A percentile compares a stretch with the other conserved stretches of the same genome.
Conservation (phyloP, 2,329 filamentous ascomycete species). For the Microsporum canis region DNA sequence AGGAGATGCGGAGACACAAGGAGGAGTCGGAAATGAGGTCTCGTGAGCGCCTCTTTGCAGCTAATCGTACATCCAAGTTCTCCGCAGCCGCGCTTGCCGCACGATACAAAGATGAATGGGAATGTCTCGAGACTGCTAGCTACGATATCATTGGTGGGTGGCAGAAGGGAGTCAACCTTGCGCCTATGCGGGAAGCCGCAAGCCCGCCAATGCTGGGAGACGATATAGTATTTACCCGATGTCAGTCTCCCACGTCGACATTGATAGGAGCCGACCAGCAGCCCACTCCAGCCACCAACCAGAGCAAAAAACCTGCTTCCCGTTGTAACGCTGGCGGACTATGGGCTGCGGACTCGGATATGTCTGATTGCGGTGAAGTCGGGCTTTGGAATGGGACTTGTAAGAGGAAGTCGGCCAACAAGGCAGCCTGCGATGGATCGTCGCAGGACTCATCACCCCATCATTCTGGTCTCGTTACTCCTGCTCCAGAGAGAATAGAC, state of each 20-base stretch:
- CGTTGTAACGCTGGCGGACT: slow-evolving; percentile 51
- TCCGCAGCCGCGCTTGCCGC: slow-evolving; percentile 23
- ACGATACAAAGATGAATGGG: slow-evolving; percentile 11
- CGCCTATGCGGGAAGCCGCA: slow-evolving; percentile 47
- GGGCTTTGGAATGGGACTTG: slow-evolving; percentile 42
- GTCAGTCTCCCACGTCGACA: slow-evolving; percentile 70
- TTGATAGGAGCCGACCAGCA: slow-evolving; percentile 68
- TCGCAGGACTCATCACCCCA: neutral
- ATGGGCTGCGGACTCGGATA: slow-evolving; percentile 62
- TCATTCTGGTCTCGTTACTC: neutral
- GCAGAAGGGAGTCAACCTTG: slow-evolving; percentile 26
- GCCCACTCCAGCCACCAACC: slow-evolving; percentile 37
- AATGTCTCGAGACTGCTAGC: slow-evolving; percentile 6
- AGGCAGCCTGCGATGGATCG: neutral
- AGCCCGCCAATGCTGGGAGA: slow-evolving; percentile 78
- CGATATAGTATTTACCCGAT: slow-evolving; percentile 70
- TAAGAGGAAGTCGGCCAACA: neutral
- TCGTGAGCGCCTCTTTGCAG: slow-evolving; percentile 17
- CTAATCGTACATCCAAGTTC: slow-evolving; percentile 18
- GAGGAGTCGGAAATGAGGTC: slow-evolving; percentile 47
- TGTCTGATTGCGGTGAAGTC: slow-evolving; percentile 28
- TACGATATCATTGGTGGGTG: slow-evolving; percentile 12
- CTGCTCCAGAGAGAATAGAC: neutral
- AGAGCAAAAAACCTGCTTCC: slow-evolving; percentile 25
- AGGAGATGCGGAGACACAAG: slow-evolving; percentile 69